Conservation (phyloP, 306 rosid species). For the Sechiopsis laciniata region DNA sequence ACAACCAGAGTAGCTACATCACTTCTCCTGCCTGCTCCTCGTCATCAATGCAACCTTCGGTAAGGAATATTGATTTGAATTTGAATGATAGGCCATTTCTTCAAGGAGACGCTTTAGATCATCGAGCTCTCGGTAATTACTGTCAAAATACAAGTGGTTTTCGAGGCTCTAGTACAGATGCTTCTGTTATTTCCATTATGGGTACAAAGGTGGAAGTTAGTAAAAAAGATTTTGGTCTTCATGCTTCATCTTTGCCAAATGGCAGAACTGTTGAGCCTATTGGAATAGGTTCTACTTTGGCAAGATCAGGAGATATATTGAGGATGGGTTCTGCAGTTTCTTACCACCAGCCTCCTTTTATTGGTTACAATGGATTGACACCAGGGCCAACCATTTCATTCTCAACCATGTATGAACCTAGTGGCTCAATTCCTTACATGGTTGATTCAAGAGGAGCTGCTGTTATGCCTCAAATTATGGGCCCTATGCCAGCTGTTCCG, state of each 20-base stretch:
- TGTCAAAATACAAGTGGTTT: slow-evolving; percentile 36
- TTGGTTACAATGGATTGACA: slow-evolving; percentile 62
- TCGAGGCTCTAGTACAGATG: slow-evolving; percentile 46
- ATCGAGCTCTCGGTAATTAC: slow-evolving; percentile 38
- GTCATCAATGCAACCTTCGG: slow-evolving; percentile 76
- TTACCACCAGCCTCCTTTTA: slow-evolving; percentile 50
- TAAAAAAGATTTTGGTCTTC: slow-evolving; percentile 48
- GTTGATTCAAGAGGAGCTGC: slow-evolving; percentile 73
- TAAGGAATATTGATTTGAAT: slow-evolving; percentile 70
- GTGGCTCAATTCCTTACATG: slow-evolving; percentile 75
- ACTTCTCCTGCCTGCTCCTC: slow-evolving; percentile 80
- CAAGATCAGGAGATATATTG: slow-evolving; percentile 51
- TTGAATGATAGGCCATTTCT: slow-evolving; percentile 67
- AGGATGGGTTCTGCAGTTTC: slow-evolving; percentile 48
- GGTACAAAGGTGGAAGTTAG: slow-evolving; percentile 75
- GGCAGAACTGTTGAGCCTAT: slow-evolving; percentile 62
- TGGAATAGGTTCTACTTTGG: slow-evolving; percentile 45
- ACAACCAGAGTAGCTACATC: slow-evolving; percentile 50
- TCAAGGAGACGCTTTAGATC: slow-evolving; percentile 57
- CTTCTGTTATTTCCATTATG: slow-evolving; percentile 74
- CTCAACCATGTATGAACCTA: slow-evolving; percentile 60
- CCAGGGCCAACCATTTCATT: slow-evolving; percentile 54
- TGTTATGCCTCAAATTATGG: slow-evolving; percentile 57
- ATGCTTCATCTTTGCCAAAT: slow-evolving; percentile 42
- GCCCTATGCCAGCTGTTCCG: slow-evolving; percentile 50